phyloP scores from a whole-genome alignment of 768 basidiomycete species.

The Favolaschia claudopus region DNA sequence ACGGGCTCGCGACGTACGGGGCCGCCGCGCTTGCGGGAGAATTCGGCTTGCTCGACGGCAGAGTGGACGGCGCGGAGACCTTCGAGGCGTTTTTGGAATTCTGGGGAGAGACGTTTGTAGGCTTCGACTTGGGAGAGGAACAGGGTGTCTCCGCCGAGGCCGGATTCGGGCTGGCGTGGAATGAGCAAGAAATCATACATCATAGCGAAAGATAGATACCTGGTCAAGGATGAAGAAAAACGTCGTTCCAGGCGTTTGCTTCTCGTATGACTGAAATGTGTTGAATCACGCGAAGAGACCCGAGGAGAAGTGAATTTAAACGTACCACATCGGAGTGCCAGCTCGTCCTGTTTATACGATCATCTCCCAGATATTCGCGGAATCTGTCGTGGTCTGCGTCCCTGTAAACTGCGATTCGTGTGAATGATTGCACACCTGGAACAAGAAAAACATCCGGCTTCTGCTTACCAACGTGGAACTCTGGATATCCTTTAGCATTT shows the following conservation, averaged over 20 bases:
- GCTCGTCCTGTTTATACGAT: slow-evolving; percentile 49
- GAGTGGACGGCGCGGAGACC: slow-evolving; percentile 65
- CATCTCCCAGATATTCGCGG: slow-evolving; percentile 50
- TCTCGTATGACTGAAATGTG: slow-evolving; percentile 55
- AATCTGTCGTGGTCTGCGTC: slow-evolving; percentile 52
- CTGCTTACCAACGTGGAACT: slow-evolving; percentile 63
- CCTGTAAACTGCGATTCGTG: slow-evolving; percentile 51
- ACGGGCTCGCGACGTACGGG: slow-evolving; percentile 60
- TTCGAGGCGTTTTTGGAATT: slow-evolving; percentile 64
- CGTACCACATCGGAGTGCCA: slow-evolving; percentile 67
- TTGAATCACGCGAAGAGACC: not conserved
- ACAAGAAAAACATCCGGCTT: not conserved
- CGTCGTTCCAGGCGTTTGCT: slow-evolving; percentile 61
- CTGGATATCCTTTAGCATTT: slow-evolving; percentile 62
- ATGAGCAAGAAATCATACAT: not conserved
- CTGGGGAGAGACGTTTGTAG: slow-evolving; percentile 64
- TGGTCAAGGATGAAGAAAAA: slow-evolving; percentile 66
- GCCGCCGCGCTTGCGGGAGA: slow-evolving; percentile 49
- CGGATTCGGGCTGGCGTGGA: slow-evolving; percentile 39
- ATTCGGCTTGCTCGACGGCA: slow-evolving; percentile 59
- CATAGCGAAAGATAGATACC: slow-evolving; percentile 21
- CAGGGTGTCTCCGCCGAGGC: slow-evolving; percentile 57
- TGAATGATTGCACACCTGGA: not conserved
- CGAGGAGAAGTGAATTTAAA: not conserved
- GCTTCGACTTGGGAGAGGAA: slow-evolving; percentile 67